Percentiles rank a stretch among this genome's conserved stretches.
Conservation (phyloP, 805 yeast genomes). For the Myxozyma sirexii region DNA sequence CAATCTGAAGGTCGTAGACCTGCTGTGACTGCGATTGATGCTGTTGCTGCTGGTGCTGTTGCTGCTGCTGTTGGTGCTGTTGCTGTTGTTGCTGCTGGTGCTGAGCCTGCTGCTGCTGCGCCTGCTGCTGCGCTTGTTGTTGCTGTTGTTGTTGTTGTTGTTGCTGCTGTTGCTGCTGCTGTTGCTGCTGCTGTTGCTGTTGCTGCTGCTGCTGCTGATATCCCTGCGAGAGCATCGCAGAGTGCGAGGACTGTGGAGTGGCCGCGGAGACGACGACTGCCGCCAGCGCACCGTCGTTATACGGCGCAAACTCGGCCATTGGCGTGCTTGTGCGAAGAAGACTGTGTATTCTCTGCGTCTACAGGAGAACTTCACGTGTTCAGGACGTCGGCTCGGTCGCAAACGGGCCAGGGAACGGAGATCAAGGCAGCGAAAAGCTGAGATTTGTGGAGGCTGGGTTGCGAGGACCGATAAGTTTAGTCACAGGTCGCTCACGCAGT, state of each 20-base stretch:
- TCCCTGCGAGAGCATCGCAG: constrained; percentile 11
- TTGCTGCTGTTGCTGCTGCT: constrained; percentile 11
- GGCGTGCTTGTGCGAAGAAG: not conserved
- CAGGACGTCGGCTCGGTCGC: no score
- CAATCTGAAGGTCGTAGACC: constrained; percentile 32
- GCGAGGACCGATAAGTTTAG: no score
- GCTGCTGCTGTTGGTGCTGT: constrained; percentile 13
- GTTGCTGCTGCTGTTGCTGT: constrained; percentile 36
- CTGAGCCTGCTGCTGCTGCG: constrained; percentile 16
- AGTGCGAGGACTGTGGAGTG: constrained; percentile 8
- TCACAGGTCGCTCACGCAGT: not conserved
- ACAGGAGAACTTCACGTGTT: no score
- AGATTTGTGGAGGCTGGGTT: no score
- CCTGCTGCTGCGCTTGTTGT: constrained; percentile 17
- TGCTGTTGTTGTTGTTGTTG: constrained; percentile 10
- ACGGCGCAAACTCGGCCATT: constrained; percentile 28
- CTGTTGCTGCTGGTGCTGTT: constrained; percentile 16
- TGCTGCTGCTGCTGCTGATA: constrained; percentile 23
- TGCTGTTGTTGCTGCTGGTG: constrained; percentile 36
- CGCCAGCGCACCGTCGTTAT: constrained; percentile 24
- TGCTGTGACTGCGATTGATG: constrained; percentile 30
- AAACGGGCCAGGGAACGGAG: no score
- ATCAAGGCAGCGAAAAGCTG: no score
- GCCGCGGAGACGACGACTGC: constrained; percentile 20
- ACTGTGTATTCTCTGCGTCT: not conserved